Evolutionary conservation across 1,284 basidiomycete species (phyloP), one percentile per base, ranked within the genome.

Genomic region (Papiliotrema terrestris): DNA sequence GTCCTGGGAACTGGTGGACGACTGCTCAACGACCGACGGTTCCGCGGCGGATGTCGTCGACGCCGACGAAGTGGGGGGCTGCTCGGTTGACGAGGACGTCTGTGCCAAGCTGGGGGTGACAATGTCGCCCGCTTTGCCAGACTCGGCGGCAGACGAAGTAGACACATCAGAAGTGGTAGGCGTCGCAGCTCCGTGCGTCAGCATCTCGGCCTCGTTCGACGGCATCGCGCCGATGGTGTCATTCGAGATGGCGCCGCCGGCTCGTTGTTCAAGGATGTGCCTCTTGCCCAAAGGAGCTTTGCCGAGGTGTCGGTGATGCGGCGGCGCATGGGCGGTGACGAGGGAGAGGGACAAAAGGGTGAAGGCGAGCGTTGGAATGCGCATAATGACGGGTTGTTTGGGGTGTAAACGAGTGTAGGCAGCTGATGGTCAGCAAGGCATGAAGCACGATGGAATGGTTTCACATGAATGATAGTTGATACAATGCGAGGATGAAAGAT

Each of bases 241-340:
- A 25, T 51, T 51, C 5, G 50, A 51, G 41, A 36, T 36, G 9
- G 42, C 36, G 11, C 38, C 50, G 23, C 42, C 50, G 9, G 50
- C 50, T 37, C 50, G 23, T 26, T 26, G 37, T 8, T 44, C 15
- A 15, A 32, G 19, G 5, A 26, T 42, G 15, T 41, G 11, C 14
- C 50, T 41, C 19, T 20, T 19, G 14, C 29, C 43, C 11, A 42
- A 23, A 19, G 41, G 25, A 8, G 9, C 6, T 20, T 35, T n/a
- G 29, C 17, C 41, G 13, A 44, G 50, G 29, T 51, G 50, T 35
- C 50, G 50, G 36, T 42, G 50, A 42, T 51, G 43, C 43, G 50
- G 50, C 17, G 50, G 50, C 15, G 17, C 11, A 20, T 51, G 20
- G 29, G 50, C 50, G 9, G 22, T 23, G 42, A 42, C 42, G 41